phyloP scores from a whole-genome alignment of 345 rosid species.

The Triadica sebifera region DNA sequence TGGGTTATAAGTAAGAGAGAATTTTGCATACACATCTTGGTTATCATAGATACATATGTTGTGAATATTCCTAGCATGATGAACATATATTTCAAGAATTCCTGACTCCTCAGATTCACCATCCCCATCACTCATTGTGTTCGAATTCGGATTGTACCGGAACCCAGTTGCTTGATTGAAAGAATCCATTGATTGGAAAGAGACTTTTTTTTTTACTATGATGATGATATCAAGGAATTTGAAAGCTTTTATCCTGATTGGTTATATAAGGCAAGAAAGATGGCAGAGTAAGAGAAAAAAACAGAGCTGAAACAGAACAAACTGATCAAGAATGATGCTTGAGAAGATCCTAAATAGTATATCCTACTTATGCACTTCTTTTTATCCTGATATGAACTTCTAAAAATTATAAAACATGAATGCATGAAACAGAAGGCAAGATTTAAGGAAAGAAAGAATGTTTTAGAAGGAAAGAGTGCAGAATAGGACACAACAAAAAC shows the following conservation, averaged over 20 bases:
- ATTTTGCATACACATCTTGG: constrained; percentile 94
- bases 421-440: neutral
- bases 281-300: neutral
- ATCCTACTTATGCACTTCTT: neutral
- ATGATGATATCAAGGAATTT: neutral
- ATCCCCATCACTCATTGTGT: constrained; percentile 29
- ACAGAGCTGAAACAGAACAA: constrained; percentile 3
- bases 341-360: neutral
- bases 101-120: constrained; percentile 48
- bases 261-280: constrained; percentile 1
- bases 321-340: neutral
- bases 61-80: constrained; percentile 92
- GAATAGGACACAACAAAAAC: neutral
- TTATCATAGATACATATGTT: constrained; percentile 94
- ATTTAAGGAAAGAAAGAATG: neutral
- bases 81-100: constrained; percentile 72
- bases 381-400: neutral
- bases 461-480: constrained; percentile 10
- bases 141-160: constrained; percentile 33
- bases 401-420: neutral
- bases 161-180: constrained; percentile 49
- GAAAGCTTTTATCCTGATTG: neutral
- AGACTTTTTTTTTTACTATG: neutral
- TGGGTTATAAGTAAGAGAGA: constrained; percentile 87
- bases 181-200: constrained; percentile 43